These are phyloP conservation scores for Sporothrix schenckii DNA, from an alignment of 2,329 filamentous ascomycete species.

Conservation along the genomic window DNA sequence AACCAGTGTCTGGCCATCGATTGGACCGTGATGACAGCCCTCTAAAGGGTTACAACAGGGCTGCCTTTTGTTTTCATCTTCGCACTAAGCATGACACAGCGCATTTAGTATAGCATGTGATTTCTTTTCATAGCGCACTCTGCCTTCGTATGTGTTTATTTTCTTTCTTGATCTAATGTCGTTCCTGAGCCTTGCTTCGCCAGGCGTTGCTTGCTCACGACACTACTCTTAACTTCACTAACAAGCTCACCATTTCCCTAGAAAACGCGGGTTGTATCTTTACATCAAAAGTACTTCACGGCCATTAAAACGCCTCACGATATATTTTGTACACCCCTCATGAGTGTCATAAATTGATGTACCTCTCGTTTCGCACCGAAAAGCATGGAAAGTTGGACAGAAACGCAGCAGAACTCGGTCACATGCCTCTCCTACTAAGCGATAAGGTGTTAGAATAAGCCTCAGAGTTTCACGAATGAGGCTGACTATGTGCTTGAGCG, in stretches of 20 bases:
- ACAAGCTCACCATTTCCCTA: neutral
- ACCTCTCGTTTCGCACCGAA: neutral
- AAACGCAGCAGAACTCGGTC: neutral
- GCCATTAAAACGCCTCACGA: neutral
- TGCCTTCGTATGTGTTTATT: neutral
- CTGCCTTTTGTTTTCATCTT: neutral
- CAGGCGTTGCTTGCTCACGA: neutral
- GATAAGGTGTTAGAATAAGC: neutral
- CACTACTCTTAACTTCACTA: neutral
- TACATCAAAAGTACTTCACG: neutral
- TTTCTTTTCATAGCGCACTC: too few species aligned
- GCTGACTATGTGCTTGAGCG: neutral
- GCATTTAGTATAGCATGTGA: neutral
- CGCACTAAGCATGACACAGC: too few species aligned
- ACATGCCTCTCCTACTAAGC: neutral
- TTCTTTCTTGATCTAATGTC: too few species aligned
- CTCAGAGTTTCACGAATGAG: neutral
- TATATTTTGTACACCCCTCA: neutral
- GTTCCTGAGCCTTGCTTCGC: neutral
- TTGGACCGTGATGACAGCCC: slow-evolving; percentile 7
- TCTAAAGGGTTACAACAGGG: neutral
- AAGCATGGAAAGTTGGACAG: neutral
- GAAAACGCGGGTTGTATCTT: neutral
- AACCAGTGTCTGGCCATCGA: neutral
- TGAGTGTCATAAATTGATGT: slow-evolving; percentile 1